Conservation (phyloP, 1,284 basidiomycete genomes). For the Serendipita sp. region DNA sequence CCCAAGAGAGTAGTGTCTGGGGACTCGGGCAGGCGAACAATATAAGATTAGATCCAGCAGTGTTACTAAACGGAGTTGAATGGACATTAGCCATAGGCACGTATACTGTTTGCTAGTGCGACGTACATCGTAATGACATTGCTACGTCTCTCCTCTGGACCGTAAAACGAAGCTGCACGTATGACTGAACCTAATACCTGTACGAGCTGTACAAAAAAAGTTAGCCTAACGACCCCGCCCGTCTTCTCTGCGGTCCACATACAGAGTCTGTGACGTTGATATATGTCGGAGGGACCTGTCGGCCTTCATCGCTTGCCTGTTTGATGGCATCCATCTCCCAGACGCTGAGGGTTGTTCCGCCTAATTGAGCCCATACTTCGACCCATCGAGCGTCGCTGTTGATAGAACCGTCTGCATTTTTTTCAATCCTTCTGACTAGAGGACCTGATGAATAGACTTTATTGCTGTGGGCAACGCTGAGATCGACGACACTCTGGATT, state of each 20-base stretch:
- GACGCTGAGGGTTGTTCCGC: conserved; percentile 81
- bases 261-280: conserved; percentile 80
- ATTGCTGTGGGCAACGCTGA: conserved; percentile 55
- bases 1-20: conserved; percentile 70
- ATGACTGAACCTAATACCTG: conserved; percentile 63
- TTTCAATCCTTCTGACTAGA: conserved; percentile 58
- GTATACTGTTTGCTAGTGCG: neutral
- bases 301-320: conserved; percentile 63
- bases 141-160: conserved; percentile 42
- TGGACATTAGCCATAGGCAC: neutral
- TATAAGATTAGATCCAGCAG: conserved; percentile 82
- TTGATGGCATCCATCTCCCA: conserved; percentile 82
- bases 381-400: conserved; percentile 73
- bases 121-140: conserved; percentile 66
- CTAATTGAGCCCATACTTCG: conserved; percentile 87
- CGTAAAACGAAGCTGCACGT: conserved; percentile 33
- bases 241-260: conserved; percentile 21
- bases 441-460: conserved; percentile 73
- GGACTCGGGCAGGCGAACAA: conserved; percentile 75
- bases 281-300: conserved; percentile 74
- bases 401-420: conserved; percentile 61
- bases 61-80: conserved; percentile 37
- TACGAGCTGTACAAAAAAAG: conserved; percentile 40
- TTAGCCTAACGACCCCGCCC: conserved; percentile 21
- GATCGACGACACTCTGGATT: conserved; percentile 57